phyloP scores from a whole-genome alignment of 1,139 yeast species.

The Scheffersomyces segobiensis region DNA sequence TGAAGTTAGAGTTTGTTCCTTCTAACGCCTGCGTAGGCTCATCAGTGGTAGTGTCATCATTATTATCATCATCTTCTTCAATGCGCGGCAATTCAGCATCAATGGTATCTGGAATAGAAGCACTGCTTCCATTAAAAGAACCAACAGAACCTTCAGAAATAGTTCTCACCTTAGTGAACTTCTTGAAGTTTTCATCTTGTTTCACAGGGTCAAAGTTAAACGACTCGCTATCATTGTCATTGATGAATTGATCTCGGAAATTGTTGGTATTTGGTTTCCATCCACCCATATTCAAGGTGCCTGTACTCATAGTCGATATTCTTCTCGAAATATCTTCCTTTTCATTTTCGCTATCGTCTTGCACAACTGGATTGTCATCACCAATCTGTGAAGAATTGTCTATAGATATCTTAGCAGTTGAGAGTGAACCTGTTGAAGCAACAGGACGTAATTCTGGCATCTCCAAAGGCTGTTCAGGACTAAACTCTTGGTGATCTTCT shows the following conservation, averaged over 20 bases:
- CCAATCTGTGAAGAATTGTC: slow-evolving; percentile 8
- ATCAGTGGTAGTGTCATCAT: slow-evolving; percentile 6
- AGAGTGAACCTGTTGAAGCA: slow-evolving; percentile 38
- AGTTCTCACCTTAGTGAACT: slow-evolving; percentile 35
- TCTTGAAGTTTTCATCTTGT: slow-evolving; percentile 27
- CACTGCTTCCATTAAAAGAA: slow-evolving; percentile 28
- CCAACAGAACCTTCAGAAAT: slow-evolving; percentile 23
- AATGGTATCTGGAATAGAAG: slow-evolving; percentile 45
- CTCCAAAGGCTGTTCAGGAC: slow-evolving; percentile 1
- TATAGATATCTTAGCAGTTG: slow-evolving; percentile 37
- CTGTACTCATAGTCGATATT: slow-evolving; percentile 38
- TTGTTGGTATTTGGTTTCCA: slow-evolving; percentile 56
- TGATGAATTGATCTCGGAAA: slow-evolving; percentile 52
- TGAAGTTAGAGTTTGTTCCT: slow-evolving; percentile 3
- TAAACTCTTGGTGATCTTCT: slow-evolving; percentile 1
- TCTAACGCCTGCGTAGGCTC: neutral
- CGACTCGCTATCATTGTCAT: slow-evolving; percentile 47
- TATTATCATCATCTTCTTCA: slow-evolving; percentile 31
- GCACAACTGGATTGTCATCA: slow-evolving; percentile 15
- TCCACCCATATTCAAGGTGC: slow-evolving; percentile 47
- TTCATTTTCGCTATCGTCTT: slow-evolving; percentile 12
- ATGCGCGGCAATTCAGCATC: slow-evolving; percentile 43
- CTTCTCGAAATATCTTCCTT: slow-evolving; percentile 21
- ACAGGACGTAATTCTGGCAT: slow-evolving; percentile 24
- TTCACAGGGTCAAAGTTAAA: slow-evolving; percentile 33